These are phyloP conservation scores for Schizopora paradoxa DNA, from an alignment of 1,284 basidiomycete species.

Conservation along the genomic window DNA sequence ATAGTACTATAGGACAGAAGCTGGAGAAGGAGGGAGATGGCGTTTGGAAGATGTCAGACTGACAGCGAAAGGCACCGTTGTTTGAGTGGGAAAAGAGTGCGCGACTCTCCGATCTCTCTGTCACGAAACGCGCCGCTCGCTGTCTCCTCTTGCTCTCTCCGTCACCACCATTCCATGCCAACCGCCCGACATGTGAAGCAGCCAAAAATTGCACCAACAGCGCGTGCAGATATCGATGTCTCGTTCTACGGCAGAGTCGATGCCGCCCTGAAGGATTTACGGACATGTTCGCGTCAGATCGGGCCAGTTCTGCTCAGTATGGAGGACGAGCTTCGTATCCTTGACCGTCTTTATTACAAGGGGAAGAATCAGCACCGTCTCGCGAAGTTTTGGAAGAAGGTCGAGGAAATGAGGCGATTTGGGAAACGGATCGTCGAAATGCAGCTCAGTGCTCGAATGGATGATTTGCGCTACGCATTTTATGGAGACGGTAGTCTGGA, in stretches of 20 bases:
- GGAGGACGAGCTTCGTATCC: slow-evolving; percentile 50
- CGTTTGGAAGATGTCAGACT: too few species aligned
- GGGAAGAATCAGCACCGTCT: slow-evolving; percentile 73
- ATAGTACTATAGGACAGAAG: not conserved
- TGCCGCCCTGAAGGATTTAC: slow-evolving; percentile 53
- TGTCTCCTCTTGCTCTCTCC: slow-evolving; percentile 24
- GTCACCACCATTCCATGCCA: slow-evolving; percentile 8
- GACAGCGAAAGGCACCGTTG: too few species aligned
- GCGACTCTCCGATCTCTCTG: not conserved
- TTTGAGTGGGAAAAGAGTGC: not conserved
- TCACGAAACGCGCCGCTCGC: not conserved
- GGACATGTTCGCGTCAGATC: slow-evolving; percentile 45
- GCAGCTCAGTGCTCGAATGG: slow-evolving; percentile 38
- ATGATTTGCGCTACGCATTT: slow-evolving; percentile 51
- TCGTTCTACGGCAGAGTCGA: slow-evolving; percentile 44
- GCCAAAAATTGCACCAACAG: slow-evolving; percentile 22
- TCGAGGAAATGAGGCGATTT: slow-evolving; percentile 55
- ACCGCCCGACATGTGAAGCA: slow-evolving; percentile 17
- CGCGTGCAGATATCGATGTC: slow-evolving; percentile 34
- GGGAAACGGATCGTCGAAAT: slow-evolving; percentile 43
- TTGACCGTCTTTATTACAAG: slow-evolving; percentile 72
- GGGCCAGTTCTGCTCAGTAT: slow-evolving; percentile 39
- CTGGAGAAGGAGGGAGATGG: slow-evolving; percentile 5
- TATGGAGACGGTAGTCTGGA: slow-evolving; percentile 38
- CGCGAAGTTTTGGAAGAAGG: slow-evolving; percentile 65